Base-by-base conservation (phyloP, 2,329 filamentous ascomycete genomes). In the Plectosphaerella sp. region DNA sequence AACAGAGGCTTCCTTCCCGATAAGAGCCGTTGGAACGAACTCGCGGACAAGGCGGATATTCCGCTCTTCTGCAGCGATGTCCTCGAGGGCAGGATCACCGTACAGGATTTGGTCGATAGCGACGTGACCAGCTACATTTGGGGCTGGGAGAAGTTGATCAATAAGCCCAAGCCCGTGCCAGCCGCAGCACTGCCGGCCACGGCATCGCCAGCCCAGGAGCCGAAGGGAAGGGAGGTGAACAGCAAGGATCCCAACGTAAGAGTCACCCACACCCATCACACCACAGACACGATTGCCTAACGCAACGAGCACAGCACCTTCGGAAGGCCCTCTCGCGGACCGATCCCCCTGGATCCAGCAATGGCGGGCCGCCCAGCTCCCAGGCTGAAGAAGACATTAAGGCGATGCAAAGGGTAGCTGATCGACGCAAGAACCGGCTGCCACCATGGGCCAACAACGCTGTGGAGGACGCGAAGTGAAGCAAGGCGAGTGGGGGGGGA, bases 371-470 rank as follows among this genome's bases (percentile, higher is more conserved):
- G 18, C 7, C 16, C n/a, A 43, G 16, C 16, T 43, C 41, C 5
- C 41, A n/a, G 8, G 43, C 43, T 15, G 4, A 46, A 3, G 52
- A 47, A 6, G 50, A 49, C 39, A 12, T 65, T 39, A 60, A 61
- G 47, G 64, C 67, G 15, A 65, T 72, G 63, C 61, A 60, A 41
- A 64, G 66, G 51, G 63, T 66, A 28, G 65, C 62, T 18, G 60
- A 64, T 28, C 47, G 41, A 22, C 51, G 52, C 18, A 45, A 48
- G 24, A 41, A 49, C 12, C 49, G 53, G 37, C 49, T 20, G 22
- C 58, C 69, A 25, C 67, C 68, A 12, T 69, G 67, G 67, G 67
- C 67, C 33, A 67, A 58, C 48, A 57, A 62, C 33, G 65, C 67
- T 6, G 39, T 58, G 12, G 48, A 57, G 46, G 52, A 57, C 37